phyloP scores from a whole-genome alignment of 2,329 filamentous ascomycete species.

The Trichoderma asperellum region DNA sequence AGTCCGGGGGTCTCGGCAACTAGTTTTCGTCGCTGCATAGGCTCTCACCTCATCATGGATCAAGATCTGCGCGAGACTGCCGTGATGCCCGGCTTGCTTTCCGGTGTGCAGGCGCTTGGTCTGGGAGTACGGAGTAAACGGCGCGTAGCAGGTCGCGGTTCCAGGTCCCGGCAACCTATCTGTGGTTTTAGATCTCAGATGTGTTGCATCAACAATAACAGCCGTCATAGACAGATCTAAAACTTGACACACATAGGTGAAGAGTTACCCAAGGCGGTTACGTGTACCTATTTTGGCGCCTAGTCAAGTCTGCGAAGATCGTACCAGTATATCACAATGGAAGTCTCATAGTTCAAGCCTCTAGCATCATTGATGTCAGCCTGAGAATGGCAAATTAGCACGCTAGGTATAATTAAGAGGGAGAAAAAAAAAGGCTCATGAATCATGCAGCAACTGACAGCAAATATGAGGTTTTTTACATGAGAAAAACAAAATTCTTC shows the following conservation, averaged over 20 bases:
- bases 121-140: background rate
- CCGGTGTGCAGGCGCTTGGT: slow-evolving; percentile 8
- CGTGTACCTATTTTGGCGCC: background rate
- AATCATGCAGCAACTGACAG: background rate
- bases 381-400: background rate
- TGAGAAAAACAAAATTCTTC: background rate
- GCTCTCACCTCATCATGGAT: background rate
- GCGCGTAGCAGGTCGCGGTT: background rate
- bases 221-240: background rate
- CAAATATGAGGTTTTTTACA: background rate
- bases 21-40: background rate
- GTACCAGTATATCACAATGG: background rate
- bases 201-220: background rate
- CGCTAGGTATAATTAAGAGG: background rate
- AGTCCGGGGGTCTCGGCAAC: background rate
- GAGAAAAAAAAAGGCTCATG: background rate
- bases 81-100: slow-evolving; percentile 6
- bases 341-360: background rate
- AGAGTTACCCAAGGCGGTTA: background rate
- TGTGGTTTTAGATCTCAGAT: background rate
- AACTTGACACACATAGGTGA: background rate
- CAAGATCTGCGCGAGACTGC: slow-evolving; percentile 15
- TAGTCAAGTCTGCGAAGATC: background rate
- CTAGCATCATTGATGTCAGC: background rate
- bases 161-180: background rate